phyloP scores from a whole-genome alignment of 1,139 yeast genomes.

The Blastobotrys illinoisensis region DNA sequence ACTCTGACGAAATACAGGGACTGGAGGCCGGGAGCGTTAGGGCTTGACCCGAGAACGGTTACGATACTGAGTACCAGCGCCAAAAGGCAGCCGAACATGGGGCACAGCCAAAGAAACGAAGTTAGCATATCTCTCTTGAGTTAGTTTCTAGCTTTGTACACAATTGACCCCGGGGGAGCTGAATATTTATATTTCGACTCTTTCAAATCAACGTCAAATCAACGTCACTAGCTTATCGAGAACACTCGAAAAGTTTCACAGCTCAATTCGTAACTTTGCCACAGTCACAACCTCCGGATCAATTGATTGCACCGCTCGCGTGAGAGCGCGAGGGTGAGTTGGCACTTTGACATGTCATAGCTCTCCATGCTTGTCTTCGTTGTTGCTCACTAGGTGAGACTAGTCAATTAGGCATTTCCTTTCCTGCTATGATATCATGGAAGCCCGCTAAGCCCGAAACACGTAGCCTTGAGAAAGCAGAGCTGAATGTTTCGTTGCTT shows the following conservation, averaged over 20 bases:
- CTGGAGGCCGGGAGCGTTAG: slow-evolving; percentile 33
- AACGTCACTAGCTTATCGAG: too few species aligned
- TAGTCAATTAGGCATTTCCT: not conserved
- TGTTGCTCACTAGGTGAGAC: not conserved
- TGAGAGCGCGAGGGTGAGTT: not conserved
- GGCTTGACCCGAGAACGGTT: slow-evolving; percentile 39
- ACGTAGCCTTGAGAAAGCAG: too few species aligned
- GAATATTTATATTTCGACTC: not conserved
- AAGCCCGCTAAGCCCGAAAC: not conserved
- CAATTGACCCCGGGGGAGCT: not conserved
- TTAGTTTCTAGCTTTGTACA: not conserved
- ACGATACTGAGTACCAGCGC: slow-evolving; percentile 37
- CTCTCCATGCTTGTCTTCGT: not conserved
- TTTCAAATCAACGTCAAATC: not conserved
- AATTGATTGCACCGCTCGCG: not conserved
- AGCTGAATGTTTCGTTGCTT: too few species aligned
- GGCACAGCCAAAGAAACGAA: slow-evolving; percentile 18
- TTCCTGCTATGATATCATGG: not conserved
- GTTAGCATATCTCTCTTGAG: not conserved
- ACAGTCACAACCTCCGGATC: not conserved
- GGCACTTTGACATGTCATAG: not conserved
- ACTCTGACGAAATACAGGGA: slow-evolving; percentile 40
- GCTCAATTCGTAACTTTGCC: not conserved
- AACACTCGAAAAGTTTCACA: not conserved
- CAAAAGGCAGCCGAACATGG: slow-evolving; percentile 36